These are phyloP conservation scores for Euclidium syriacum DNA, from an alignment of 345 rosid genomes.

Conservation along the genomic window DNA sequence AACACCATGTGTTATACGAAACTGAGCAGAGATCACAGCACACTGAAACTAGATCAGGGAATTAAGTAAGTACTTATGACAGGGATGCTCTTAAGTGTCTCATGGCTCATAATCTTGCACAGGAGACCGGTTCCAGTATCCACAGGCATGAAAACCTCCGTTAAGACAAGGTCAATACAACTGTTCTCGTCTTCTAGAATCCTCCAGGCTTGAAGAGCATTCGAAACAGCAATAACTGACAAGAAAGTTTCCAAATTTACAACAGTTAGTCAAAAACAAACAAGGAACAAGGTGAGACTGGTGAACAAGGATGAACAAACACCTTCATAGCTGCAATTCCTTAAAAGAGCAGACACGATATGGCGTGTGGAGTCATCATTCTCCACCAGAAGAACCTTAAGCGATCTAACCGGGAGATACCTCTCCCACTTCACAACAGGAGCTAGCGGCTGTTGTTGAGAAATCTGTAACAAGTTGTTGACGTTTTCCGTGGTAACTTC, in stretches of 20 bases:
- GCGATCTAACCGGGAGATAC: constrained; percentile 59
- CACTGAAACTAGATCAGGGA: background rate
- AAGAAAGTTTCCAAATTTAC: constrained; percentile 19
- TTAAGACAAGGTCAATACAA: constrained; percentile 62
- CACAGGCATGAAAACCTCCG: constrained; percentile 77
- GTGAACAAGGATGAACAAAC: constrained; percentile 12
- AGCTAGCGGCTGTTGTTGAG: constrained; percentile 37
- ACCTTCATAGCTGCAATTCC: constrained; percentile 88
- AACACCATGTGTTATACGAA: constrained; percentile 16
- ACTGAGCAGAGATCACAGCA: constrained; percentile 21
- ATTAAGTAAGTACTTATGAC: constrained; percentile 50
- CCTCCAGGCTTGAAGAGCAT: constrained; percentile 70
- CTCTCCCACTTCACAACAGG: constrained; percentile 60
- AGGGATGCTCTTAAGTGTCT: constrained; percentile 59
- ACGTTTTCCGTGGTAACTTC: constrained; percentile 28
- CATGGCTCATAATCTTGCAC: constrained; percentile 70
- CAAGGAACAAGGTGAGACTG: constrained; percentile 6
- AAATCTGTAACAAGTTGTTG: constrained; percentile 32
- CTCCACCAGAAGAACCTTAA: constrained; percentile 83
- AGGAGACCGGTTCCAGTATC: constrained; percentile 67
- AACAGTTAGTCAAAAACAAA: constrained; percentile 10
- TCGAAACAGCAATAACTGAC: constrained; percentile 53
- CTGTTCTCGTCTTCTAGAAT: constrained; percentile 51
- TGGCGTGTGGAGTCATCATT: constrained; percentile 75
- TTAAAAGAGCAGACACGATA: constrained; percentile 63